Evolutionary conservation across 345 rosid genomes (phyloP).

Genomic region (Euphorbia tirucalli): DNA sequence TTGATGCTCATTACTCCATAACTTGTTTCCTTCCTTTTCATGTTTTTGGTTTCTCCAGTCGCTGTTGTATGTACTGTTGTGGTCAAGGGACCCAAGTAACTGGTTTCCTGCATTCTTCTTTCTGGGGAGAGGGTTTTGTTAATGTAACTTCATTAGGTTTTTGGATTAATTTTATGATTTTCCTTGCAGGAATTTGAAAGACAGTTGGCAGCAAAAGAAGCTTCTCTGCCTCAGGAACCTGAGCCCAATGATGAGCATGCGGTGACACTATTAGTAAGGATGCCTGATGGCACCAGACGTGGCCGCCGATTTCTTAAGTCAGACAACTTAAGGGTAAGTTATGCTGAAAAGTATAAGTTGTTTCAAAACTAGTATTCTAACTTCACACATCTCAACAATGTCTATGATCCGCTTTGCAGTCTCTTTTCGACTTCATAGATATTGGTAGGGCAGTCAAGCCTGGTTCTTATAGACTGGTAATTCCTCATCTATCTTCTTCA

Average conservation of each 20-base stretch:
- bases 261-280: slow-evolving; percentile 75
- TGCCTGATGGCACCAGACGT: slow-evolving; percentile 91
- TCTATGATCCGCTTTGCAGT: slow-evolving; percentile 46
- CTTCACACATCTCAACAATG: neutral
- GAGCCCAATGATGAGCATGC: slow-evolving; percentile 79
- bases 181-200: slow-evolving; percentile 80
- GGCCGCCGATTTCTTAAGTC: slow-evolving; percentile 94
- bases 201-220: slow-evolving; percentile 79
- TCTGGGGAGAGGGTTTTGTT: neutral
- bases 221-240: slow-evolving; percentile 90
- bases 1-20: neutral
- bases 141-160: slow-evolving; percentile 4
- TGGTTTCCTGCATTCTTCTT: neutral
- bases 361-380: neutral
- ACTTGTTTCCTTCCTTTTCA: neutral
- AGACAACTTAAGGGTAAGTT: slow-evolving; percentile 68
- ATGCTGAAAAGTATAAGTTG: slow-evolving; percentile 4
- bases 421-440: slow-evolving; percentile 89
- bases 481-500: neutral
- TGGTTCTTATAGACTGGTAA: slow-evolving; percentile 89
- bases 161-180: slow-evolving; percentile 1
- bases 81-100: neutral
- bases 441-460: slow-evolving; percentile 83
- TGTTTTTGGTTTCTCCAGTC: neutral
- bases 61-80: neutral